phyloP scores from a whole-genome alignment of 805 yeast species.

The Ogataea paradorogensis region DNA sequence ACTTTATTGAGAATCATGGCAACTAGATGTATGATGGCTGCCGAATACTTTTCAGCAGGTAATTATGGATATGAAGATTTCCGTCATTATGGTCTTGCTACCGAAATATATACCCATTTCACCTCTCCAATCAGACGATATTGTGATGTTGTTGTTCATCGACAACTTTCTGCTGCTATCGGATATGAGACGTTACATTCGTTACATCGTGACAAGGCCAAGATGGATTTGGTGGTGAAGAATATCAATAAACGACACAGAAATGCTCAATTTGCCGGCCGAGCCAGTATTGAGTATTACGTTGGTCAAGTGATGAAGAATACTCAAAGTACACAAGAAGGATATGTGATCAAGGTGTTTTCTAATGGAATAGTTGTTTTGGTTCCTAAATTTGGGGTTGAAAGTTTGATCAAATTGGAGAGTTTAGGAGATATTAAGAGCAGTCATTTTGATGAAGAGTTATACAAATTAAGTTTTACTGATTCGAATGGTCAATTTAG shows the following conservation, averaged over 20 bases:
- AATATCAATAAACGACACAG: slow-evolving; percentile 93
- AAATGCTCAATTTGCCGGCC: slow-evolving; percentile 98
- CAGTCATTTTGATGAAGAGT: slow-evolving; percentile 73
- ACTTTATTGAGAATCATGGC: slow-evolving; percentile 94
- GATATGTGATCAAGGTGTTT: slow-evolving; percentile 88
- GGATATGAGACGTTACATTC: slow-evolving; percentile 84
- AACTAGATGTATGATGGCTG: slow-evolving; percentile 98
- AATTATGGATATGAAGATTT: slow-evolving; percentile 86
- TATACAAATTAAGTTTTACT: slow-evolving; percentile 61
- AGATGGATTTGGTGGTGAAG: slow-evolving; percentile 83
- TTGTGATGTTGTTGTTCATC: slow-evolving; percentile 96
- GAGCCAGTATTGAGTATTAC: slow-evolving; percentile 95
- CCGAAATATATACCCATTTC: slow-evolving; percentile 96
- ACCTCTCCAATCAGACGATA: slow-evolving; percentile 98
- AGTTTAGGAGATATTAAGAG: slow-evolving; percentile 62
- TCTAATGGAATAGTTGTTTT: slow-evolving; percentile 92
- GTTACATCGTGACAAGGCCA: slow-evolving; percentile 80
- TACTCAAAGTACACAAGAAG: slow-evolving; percentile 76
- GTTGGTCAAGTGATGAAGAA: slow-evolving; percentile 97
- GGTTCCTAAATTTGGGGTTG: slow-evolving; percentile 95
- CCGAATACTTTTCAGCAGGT: slow-evolving; percentile 94
- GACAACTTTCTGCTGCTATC: slow-evolving; percentile 98
- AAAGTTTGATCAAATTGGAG: slow-evolving; percentile 83
- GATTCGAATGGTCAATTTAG: slow-evolving; percentile 40
- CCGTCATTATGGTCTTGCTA: slow-evolving; percentile 95